Evolutionary conservation across 305 asterid species (phyloP), one percentile per base, ranked within the genome.

Genomic region (Fraxinus paxiana): DNA sequence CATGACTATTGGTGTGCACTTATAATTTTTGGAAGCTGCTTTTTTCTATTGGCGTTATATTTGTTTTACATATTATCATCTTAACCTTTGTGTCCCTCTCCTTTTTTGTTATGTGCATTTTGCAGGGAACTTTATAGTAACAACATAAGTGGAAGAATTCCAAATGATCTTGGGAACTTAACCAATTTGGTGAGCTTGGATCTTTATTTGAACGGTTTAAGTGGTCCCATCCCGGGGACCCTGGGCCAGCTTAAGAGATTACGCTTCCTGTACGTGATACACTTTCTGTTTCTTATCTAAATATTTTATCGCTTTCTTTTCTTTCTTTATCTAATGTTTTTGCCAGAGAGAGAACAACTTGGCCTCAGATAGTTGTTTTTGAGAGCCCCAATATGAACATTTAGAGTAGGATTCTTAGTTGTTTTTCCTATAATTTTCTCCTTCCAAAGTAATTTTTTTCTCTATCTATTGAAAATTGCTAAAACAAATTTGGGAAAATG

Each of bases 41-140:
- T 28, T 15, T 30, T 31, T 30, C 20, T 13, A 30, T 69, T 30
- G 22, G 20, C 1, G 1, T 30, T 13, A 12, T 13, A 51, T 2
- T 30, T 17, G 22, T 22, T 81, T 37, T 34, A 20, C 33, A 20
- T 12, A 30, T 18, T 28, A 82, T 43, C 77, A 22, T 61, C 69
- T 35, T 26, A 1, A 13, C 41, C 56, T 17, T 24, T 20, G 72
- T 12, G 35, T 73, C 34, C 51, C 41, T 46, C 12, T 63, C 4
- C 24, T 38, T 38, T 38, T 9, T 41, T 37, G 6, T 69, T 13
- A 69, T 30, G 34, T 69, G 41, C 35, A 69, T 85, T 77, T 63
- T 71, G 74, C 94, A 95, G 99, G 93, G 99, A 95, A 84, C 98
- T 95, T 56, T 95, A 91, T 80, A 92, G 98, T 86, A 95, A 95